Conservation (phyloP, 2,329 filamentous ascomycete genomes). For the Magnaporthiopsis poae region DNA sequence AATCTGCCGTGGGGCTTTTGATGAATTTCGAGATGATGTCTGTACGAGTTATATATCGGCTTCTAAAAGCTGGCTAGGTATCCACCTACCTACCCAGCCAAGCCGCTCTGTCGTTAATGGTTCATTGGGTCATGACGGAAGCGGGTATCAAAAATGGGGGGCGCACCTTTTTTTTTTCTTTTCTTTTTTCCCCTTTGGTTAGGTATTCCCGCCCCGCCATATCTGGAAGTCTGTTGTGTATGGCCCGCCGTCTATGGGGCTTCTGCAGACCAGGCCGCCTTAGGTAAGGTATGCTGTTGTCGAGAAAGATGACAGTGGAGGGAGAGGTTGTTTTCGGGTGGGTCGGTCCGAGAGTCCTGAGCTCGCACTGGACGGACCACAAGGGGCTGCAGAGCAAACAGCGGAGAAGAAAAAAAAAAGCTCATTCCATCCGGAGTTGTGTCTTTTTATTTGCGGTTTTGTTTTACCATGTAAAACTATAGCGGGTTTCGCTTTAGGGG, state of each 20-base stretch:
- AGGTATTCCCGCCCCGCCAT: not conserved
- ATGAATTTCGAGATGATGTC: conserved; percentile 3
- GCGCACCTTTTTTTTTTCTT: not conserved
- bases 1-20: not conserved
- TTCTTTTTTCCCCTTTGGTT: not conserved
- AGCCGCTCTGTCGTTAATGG: not conserved
- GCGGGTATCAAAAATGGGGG: not conserved
- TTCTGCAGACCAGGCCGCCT: not conserved
- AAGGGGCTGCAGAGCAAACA: not conserved
- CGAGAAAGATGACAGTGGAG: not conserved
- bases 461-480: not conserved
- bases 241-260: not conserved
- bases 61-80: not conserved
- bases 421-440: not conserved
- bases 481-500: not conserved
- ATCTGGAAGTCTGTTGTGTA: not conserved
- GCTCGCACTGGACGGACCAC: not conserved
- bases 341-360: not conserved
- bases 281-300: not conserved
- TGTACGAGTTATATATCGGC: conserved; percentile 8
- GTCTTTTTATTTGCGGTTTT: not conserved
- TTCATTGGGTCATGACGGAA: not conserved
- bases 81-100: not conserved
- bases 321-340: not conserved
- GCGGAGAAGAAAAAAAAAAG: not conserved